Base-by-base conservation (phyloP, 306 rosid genomes). In the Lotus japonicus region DNA sequence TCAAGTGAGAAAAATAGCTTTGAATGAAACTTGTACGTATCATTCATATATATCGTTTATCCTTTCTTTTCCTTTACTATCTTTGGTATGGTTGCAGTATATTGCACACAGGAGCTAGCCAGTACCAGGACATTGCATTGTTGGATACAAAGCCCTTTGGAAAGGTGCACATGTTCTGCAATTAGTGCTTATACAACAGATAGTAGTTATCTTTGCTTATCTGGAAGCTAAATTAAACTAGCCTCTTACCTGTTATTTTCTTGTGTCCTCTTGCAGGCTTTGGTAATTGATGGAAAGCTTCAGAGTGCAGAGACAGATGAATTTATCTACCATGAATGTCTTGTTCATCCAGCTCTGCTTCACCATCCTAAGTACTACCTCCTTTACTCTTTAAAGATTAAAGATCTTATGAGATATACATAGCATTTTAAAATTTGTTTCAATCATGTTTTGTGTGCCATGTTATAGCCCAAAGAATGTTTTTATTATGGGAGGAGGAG, bases 401-500 rank as follows among this genome's bases (percentile, higher is more conserved):
- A 49, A 58, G 7, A 57, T 70, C 36, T 28, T 23, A 4, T 18
- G 5, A 53, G 19, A 41, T 58, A 33, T 49, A 17, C 2, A 16
- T 7, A 64, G 9, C 9, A 45, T 13, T 64, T 52, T 18, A 7
- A 5, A 21, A 17, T 3, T 6, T 1, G 7, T 10, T 11, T 19
- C 1, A 26, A 26, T 16, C 7, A 8, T 56, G 7, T 19, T 35
- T 16, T 26, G 41, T 7, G 4, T 77, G 54, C 5, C 38, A 42
- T 19, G 43, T 46, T 55, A 41, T 56, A 92, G 98, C 70, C 96
- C 98, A 61, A 86, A 74, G 74, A 81, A 71, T 66, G 87, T 83
- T 57, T 92, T 92, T 46, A 89, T 92, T 66, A 92, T 92, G 98
- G 98, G 98, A 82, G 98, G 98, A 83, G 98, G 98, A 77, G 98